A percentile compares a stretch with the other conserved stretches of the same genome.
Conservation (phyloP, 75 land plant species). For the Pinus albicaulis region DNA sequence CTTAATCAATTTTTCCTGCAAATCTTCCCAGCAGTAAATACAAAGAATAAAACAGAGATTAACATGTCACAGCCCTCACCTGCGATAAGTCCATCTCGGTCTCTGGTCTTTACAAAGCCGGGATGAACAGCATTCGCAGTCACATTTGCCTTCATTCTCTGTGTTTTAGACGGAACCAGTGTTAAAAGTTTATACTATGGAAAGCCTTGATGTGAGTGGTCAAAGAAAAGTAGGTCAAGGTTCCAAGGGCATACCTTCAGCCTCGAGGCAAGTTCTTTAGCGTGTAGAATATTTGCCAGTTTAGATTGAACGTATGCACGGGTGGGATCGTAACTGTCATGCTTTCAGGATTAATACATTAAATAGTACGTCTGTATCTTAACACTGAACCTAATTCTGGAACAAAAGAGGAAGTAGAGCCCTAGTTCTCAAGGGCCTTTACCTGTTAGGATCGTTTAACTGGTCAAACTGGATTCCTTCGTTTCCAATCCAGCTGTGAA, state of each 20-base stretch:
- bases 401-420: no score
- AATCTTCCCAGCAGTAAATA: no score
- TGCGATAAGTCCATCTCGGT: conserved; percentile 54
- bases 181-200: conserved; percentile 25
- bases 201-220: conserved; percentile 12
- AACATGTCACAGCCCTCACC: conserved; percentile 18
- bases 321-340: conserved; percentile 43
- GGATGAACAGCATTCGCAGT: conserved; percentile 88
- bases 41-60: no score
- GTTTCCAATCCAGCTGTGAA: conserved; percentile 58
- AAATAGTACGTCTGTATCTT: no score
- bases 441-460: conserved; percentile 43
- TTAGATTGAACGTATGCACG: conserved; percentile 80
- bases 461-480: conserved; percentile 29
- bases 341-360: background rate
- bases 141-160: conserved; percentile 72
- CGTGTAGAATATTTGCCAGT: conserved; percentile 82
- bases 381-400: no score
- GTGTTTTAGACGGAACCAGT: background rate
- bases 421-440: background rate
- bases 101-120: conserved; percentile 70
- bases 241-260: background rate
- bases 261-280: conserved; percentile 58
- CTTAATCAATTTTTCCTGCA: no score
- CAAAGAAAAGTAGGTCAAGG: background rate